Base-by-base conservation (phyloP, 805 yeast species). In the Blastobotrys peoriensis region DNA sequence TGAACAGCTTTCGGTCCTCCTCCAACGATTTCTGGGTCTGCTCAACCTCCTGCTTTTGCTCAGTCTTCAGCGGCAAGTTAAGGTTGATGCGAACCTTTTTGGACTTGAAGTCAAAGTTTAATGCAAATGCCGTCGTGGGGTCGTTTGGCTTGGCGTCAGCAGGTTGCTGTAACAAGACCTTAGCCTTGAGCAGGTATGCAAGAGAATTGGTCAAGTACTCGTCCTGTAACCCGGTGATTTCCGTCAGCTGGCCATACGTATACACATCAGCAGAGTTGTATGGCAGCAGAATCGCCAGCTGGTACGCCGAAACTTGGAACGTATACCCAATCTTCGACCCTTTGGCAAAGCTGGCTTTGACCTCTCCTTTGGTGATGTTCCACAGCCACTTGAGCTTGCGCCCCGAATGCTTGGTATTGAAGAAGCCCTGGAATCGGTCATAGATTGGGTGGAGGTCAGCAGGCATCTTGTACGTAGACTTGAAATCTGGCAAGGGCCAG, bases 351-450 rank as follows among this genome's bases (percentile, higher is more conserved):
- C 86, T 84, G 8, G 95, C 95, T 64, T 82, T 85, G 46, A 93
- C 66, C 62, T 93, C 99, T 48, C 94, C 93, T 63, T 91, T 83
- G 38, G 95, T 86, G 60, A 86, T 79, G 56, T 87, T 83, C 97
- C 97, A 93, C 48, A 91, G 75, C 99, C 99, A 93, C 59, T 86
- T 84, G 56, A 93, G 75, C 52, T 86, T 80, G 64, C 98, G 76
- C 9, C 97, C 97, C 50, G 71, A 77, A 64, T 91, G 97, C 57
- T 83, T 82, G 28, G 72, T 68, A 36, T 76, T 71, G 63, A 91
- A 94, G 48, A 84, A 72, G 34, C 75, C 72, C 45, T 79, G 79
- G 44, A 91, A 79, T 43, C 76, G 76, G 43, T 81, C 78, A 55
- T 82, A 77, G 1, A 94, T 76, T 34, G 72, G 70, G 45, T 70